Evolutionary conservation across 1,284 basidiomycete species (phyloP).

Genomic region (Microbotryum violaceum): DNA sequence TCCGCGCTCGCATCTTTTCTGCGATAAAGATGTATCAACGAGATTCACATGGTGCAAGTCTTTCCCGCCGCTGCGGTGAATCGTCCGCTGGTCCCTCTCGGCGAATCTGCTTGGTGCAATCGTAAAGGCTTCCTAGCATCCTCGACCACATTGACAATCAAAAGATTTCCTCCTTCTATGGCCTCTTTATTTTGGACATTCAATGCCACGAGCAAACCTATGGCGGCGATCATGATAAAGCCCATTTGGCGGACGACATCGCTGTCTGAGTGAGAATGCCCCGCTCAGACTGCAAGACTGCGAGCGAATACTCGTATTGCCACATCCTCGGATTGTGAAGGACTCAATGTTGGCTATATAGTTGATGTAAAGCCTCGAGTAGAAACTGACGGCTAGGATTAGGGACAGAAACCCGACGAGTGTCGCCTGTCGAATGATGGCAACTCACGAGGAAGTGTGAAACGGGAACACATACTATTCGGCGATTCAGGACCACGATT

Average conservation of each 20-base stretch:
- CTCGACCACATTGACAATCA: constrained; percentile 29
- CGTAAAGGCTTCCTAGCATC: too few species aligned
- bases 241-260: constrained; percentile 33
- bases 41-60: too few species aligned
- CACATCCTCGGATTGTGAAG: constrained; percentile 45
- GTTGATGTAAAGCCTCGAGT: constrained; percentile 59
- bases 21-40: too few species aligned
- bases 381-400: constrained; percentile 53
- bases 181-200: constrained; percentile 32
- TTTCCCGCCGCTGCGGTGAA: too few species aligned
- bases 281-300: too few species aligned
- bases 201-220: constrained; percentile 36
- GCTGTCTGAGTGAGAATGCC: constrained; percentile 30
- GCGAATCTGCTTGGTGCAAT: too few species aligned
- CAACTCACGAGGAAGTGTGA: constrained; percentile 49
- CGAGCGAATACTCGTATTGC: constrained; percentile 47
- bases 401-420: constrained; percentile 51
- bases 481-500: too few species aligned
- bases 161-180: constrained; percentile 35
- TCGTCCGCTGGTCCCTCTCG: too few species aligned
- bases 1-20: too few species aligned
- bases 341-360: constrained; percentile 57
- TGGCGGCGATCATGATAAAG: constrained; percentile 27
- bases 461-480: too few species aligned
- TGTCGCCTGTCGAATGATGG: constrained; percentile 53